These are phyloP conservation scores for Eucalyptus leucophloia DNA, from an alignment of 345 rosid genomes.

Conservation along the genomic window DNA sequence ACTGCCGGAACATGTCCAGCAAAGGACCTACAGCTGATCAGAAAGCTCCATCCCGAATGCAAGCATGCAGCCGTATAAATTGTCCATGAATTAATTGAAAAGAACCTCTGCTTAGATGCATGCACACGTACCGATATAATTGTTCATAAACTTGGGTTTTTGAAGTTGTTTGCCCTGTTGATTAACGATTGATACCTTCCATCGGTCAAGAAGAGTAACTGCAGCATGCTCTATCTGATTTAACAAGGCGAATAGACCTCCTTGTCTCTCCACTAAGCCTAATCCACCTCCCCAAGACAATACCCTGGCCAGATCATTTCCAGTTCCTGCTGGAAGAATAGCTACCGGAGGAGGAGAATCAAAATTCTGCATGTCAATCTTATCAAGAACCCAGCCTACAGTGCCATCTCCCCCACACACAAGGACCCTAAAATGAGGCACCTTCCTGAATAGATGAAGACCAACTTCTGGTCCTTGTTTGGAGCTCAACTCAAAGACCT, in stretches of 20 bases:
- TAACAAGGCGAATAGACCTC: constrained; percentile 53
- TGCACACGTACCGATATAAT: constrained; percentile 47
- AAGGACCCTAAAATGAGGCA: constrained; percentile 80
- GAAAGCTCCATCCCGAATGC: not conserved
- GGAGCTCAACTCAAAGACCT: constrained; percentile 75
- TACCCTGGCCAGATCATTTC: constrained; percentile 84
- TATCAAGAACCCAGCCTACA: constrained; percentile 77
- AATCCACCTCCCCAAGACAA: constrained; percentile 81
- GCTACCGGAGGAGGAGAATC: constrained; percentile 92
- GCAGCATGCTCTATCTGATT: constrained; percentile 68
- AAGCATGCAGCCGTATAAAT: not conserved
- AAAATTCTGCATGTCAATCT: constrained; percentile 70
- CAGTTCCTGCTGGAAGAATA: constrained; percentile 84
- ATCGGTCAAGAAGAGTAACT: constrained; percentile 76
- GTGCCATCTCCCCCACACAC: constrained; percentile 95
- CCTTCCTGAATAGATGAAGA: constrained; percentile 64
- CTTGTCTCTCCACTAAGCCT: constrained; percentile 67
- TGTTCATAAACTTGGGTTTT: constrained; percentile 64
- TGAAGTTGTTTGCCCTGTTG: constrained; percentile 54
- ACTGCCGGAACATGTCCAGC: not conserved
- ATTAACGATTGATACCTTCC: constrained; percentile 55
- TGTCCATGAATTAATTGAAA: not conserved
- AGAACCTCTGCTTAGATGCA: not conserved
- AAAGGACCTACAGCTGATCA: not conserved
- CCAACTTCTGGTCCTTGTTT: constrained; percentile 70